Evolutionary conservation across 2,329 filamentous ascomycete genomes (phyloP), one percentile per base, ranked within the genome.

Genomic region (Nemania diffusa): DNA sequence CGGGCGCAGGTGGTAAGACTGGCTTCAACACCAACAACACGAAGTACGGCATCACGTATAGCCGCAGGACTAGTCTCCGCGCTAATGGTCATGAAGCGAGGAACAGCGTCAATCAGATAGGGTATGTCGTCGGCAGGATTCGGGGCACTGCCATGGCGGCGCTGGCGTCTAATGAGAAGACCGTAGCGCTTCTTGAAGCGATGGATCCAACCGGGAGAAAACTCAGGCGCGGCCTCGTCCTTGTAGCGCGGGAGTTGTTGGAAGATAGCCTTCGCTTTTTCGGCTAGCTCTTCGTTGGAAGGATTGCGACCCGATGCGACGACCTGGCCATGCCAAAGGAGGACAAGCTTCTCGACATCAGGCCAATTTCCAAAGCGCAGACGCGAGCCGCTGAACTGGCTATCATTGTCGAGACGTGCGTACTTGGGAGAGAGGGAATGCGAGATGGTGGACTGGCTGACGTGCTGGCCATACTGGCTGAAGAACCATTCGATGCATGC

Each of bases 301-400:
- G 87, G 87, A 71, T 87, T 85, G 60, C 86, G 85, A 60, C 87
- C 87, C 2, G 81, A 82, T 29, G 80, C 57, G 80, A 84, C 67
- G 80, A 84, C 60, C 81, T 83, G 58, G 79, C 82, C 61, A 78
- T 84, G 72, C 84, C 87, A 69, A 88, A 93, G 72, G 90, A 97
- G 79, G 94, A 97, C 83, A 83, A 93, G 81, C 93, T 98, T 78
- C 94, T 98, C 62, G 62, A 89, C 87, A 70, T 89, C 87, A 67
- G 87, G 87, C 87, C 87, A 89, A 75, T 89, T 89, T 69, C 87
- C 87, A 65, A 88, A 88, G 69, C 87, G 86, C 69, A 89, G 80
- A 50, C 87, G 85, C 64, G 86, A 88, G 50, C 87, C 87, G n/a
- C 85, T 88, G 67, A 89, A 83, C 76, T 88, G 86, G 17, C 85